A percentile compares a stretch with the other conserved stretches of the same genome.
These are phyloP conservation scores for Cladosporium phlei DNA, from an alignment of 2,329 filamentous ascomycete genomes.

Conservation along the genomic window DNA sequence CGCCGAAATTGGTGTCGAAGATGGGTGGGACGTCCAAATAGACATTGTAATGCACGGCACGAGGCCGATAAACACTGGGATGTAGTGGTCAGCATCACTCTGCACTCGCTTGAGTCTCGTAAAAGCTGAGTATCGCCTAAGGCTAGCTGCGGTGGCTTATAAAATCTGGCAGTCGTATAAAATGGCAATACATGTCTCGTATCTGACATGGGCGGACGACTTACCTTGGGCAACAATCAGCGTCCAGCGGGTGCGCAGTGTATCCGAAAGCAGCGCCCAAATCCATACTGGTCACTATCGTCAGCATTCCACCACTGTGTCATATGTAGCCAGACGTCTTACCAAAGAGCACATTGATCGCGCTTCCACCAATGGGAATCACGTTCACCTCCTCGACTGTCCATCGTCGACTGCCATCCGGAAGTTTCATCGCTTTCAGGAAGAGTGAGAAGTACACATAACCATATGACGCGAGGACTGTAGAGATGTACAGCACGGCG, in stretches of 20 bases:
- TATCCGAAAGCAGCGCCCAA: constrained; percentile 51
- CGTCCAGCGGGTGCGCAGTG: constrained; percentile 47
- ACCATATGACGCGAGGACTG: constrained; percentile 45
- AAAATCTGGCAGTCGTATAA: not conserved
- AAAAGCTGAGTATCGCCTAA: not conserved
- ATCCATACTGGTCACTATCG: constrained; percentile 42
- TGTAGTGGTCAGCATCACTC: not conserved
- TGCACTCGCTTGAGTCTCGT: not conserved
- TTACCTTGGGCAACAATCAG: constrained; percentile 45
- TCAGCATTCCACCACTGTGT: not conserved
- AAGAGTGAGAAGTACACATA: constrained; percentile 46
- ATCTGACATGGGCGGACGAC: not conserved
- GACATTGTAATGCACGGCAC: constrained; percentile 50
- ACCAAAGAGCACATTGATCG: constrained; percentile 45
- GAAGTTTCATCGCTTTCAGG: constrained; percentile 37
- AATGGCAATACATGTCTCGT: not conserved
- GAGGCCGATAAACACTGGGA: constrained; percentile 37
- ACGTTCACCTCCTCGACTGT: constrained; percentile 43
- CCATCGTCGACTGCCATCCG: constrained; percentile 43
- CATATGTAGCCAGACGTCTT: not conserved
- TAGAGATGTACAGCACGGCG: constrained; percentile 42
- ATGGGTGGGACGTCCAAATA: constrained; percentile 48
- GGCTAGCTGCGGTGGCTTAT: not conserved
- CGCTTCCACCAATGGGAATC: constrained; percentile 46
- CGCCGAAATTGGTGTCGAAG: constrained; percentile 39